Conservation (phyloP, 331 rosid genomes). For the Saraca asoca region DNA sequence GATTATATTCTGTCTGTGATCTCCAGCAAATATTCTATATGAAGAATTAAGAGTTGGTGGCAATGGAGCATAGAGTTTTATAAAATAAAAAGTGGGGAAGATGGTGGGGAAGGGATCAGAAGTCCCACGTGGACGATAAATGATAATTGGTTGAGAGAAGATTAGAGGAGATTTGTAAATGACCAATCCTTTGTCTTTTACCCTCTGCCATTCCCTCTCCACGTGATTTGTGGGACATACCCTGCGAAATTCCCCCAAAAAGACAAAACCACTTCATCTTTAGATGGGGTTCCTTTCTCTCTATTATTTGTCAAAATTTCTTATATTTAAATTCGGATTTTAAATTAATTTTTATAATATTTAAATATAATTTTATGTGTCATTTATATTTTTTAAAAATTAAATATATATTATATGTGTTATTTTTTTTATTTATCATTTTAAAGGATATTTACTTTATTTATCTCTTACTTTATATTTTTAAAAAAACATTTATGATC, state of each 20-base stretch:
- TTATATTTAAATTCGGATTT: too few species aligned
- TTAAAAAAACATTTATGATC: too few species aligned
- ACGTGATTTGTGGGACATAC: constrained; percentile 83
- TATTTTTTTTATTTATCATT: too few species aligned
- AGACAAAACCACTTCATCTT: constrained; percentile 41
- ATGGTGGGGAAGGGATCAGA: constrained; percentile 45
- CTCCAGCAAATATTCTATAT: constrained; percentile 10
- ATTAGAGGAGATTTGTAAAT: constrained; percentile 79
- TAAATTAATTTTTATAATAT: too few species aligned
- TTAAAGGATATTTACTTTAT: too few species aligned
- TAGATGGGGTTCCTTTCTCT: too few species aligned
- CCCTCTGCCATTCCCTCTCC: constrained; percentile 46
- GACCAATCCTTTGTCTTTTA: constrained; percentile 70
- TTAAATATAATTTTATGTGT: too few species aligned
- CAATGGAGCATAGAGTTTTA: not conserved
- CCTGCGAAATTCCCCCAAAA: constrained; percentile 31
- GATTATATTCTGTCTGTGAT: constrained; percentile 16
- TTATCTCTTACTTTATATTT: too few species aligned
- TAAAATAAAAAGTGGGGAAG: constrained; percentile 21
- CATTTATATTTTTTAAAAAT: too few species aligned
- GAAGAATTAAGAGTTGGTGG: not conserved
- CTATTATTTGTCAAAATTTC: too few species aligned
- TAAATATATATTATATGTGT: too few species aligned
- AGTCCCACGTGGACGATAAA: constrained; percentile 90
- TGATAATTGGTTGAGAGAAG: constrained; percentile 84